Evolutionary conservation across 2,329 filamentous ascomycete species (phyloP), one percentile per base, ranked within the genome.

Genomic region (Claviceps fusiformis): DNA sequence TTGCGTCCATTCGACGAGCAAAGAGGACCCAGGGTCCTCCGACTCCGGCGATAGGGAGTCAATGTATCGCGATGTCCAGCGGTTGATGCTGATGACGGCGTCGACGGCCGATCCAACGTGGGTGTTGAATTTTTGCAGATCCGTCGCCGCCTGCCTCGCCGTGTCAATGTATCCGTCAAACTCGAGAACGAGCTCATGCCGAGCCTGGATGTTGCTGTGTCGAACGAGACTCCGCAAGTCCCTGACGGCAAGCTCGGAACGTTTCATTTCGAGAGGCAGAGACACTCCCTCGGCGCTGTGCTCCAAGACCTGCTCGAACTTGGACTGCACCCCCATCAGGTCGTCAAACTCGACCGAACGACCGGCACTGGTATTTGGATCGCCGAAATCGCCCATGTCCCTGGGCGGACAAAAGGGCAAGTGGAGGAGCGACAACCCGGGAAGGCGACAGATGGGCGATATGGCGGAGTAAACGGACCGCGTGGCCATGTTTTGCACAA

Each of bases 241-340:
- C 29, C 41, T 33, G 41, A 93, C 83, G 1, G 85, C 83, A 2
- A 81, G 75, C 67, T 92, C 87, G 3, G 84, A 83, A 10, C 82
- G 79, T 71, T 89, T 91, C 82, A 93, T 90, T 61, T 89, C 85
- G 61, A 87, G 74, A 0, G 87, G 87, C 3, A 93, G 70, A 1
- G 81, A 81, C 1, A 83, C 80, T 1, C 83, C 81, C 27, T 82
- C 77, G 1, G 81, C 78, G 17, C 81, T 82, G 56, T 82, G 80
- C 60, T 87, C 80, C 4, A 93, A 70, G 0, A 93, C 82, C 56
- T 86, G 80, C 67, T 90, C 87, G 55, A 95, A 89, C 33, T 83
- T 78, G n/a, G 79, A 74, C 67, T 95, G 88, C 1, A 86, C 80
- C 19, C 76, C 76, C 74, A 93, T 86, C 27, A 95, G 75, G 50